Percentiles rank a stretch among this genome's conserved stretches.
Conservation (phyloP, 164 flowering plant species). For the Warburgia ugandensis region DNA sequence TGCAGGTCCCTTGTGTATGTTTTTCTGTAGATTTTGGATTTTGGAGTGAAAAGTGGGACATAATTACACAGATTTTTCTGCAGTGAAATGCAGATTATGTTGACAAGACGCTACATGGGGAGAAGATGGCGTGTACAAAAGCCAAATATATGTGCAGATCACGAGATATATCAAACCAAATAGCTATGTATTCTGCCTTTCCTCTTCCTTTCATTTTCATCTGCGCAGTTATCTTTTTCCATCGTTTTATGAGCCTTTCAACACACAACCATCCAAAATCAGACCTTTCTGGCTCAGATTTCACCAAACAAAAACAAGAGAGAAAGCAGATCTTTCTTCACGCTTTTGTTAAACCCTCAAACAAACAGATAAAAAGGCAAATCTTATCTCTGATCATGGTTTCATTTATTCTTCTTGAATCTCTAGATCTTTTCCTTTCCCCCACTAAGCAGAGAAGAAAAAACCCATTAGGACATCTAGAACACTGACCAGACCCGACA, state of each 20-base stretch:
- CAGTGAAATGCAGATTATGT: slow-evolving; percentile 3
- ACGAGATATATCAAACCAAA: background rate
- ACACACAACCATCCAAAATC: background rate
- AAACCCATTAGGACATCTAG: too few relatives aligned
- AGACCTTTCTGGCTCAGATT: background rate
- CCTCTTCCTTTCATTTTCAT: too few relatives aligned
- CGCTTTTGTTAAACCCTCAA: too few relatives aligned
- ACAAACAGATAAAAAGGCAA: too few relatives aligned
- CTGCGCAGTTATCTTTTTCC: background rate
- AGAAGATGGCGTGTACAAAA: slow-evolving; percentile 8
- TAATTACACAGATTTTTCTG: background rate
- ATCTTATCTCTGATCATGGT: too few relatives aligned
- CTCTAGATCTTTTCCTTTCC: too few relatives aligned
- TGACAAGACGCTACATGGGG: slow-evolving; percentile 9
- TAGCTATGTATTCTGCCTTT: background rate
- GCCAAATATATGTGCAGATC: slow-evolving; percentile 3
- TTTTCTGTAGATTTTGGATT: too few relatives aligned
- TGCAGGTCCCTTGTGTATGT: background rate
- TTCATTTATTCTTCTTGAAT: too few relatives aligned
- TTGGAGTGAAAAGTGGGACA: background rate
- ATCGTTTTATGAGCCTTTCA: background rate
- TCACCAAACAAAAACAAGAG: background rate
- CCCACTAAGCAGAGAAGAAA: too few relatives aligned
- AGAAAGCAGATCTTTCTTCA: too few relatives aligned
- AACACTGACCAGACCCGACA: too few relatives aligned